A percentile compares a stretch with the other conserved stretches of the same genome.
Conservation (phyloP, 345 rosid species). For the Mangifera indica region DNA sequence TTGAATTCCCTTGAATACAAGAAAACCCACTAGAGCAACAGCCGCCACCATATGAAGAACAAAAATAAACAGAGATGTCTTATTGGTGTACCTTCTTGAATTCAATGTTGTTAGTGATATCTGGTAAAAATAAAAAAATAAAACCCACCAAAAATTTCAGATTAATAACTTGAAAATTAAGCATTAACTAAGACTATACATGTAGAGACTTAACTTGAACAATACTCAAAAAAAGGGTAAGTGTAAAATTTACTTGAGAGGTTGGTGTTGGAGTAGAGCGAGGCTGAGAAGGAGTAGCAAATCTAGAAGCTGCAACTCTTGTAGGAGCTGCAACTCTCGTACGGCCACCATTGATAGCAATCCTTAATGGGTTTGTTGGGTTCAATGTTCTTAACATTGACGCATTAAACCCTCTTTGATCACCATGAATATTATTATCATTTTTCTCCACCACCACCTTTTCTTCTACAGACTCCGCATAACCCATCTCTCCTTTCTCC, state of each 20-base stretch:
- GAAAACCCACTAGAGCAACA: constrained; percentile 69
- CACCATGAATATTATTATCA: constrained; percentile 10
- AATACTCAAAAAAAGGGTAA: too few species aligned
- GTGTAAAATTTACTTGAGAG: constrained; percentile 73
- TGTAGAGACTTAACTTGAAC: too few species aligned
- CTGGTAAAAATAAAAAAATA: constrained; percentile 42
- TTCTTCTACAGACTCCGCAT: constrained; percentile 13
- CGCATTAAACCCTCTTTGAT: constrained; percentile 28
- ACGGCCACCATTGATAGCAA: constrained; percentile 44
- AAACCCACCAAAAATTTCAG: neutral
- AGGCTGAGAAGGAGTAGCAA: constrained; percentile 54
- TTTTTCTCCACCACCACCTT: constrained; percentile 23
- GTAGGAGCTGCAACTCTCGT: constrained; percentile 45
- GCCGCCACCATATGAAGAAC: constrained; percentile 62
- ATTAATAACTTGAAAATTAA: constrained; percentile 14
- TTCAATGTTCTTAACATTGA: constrained; percentile 70
- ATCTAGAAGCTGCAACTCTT: constrained; percentile 35
- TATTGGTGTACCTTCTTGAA: constrained; percentile 85
- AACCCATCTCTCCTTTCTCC: constrained; percentile 49
- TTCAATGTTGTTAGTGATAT: constrained; percentile 60
- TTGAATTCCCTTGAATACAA: constrained; percentile 82
- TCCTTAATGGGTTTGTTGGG: constrained; percentile 79
- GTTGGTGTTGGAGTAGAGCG: constrained; percentile 75
- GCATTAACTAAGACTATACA: neutral
- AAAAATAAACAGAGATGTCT: constrained; percentile 62